Base-by-base conservation (phyloP, 352 stramenopile species). In the Globisporangium perplexum region DNA sequence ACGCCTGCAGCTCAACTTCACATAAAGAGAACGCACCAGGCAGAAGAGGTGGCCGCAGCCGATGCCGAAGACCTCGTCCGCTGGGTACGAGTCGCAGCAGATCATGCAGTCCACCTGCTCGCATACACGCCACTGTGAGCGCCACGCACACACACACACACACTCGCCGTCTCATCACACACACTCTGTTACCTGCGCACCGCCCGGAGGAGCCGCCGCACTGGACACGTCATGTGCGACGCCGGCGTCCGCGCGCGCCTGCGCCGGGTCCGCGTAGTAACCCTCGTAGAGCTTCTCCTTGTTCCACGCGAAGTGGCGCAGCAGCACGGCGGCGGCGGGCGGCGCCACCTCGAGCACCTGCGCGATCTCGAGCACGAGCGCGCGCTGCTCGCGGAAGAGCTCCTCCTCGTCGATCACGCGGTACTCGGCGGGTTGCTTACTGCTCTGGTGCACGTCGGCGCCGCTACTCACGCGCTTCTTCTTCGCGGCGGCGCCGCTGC, bases 31-130 rank as follows among this genome's bases (percentile, higher is more conserved):
- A n/a, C 55, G 80, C 61, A 83, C 84, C 50, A 95, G 65, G 66
- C 96, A 99, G 73, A 98, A 99, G 55, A 95, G 81, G 62, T 99
- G 97, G 33, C 87, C 86, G 65, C 97, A 99, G n/a, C 92, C 89
- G 84, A 99, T 97, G 42, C 77, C 76, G 50, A 98, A 95, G 23
- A 88, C 64, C 41, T 92, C 71, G 20, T 63, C 73, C 12, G 72
- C 44, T 22, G 68, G 45, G 47, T 91, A 90, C 59, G 97, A 86
- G 55, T 98, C 90, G 71, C 87, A 98, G 74, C 96, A 99, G 70
- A 99, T 99, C 39, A 90, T 73, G 69, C 83, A 94, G 43, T 88
- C 74, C 46, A 88, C 58, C 80, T 92, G 20, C n/a, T n/a, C n/a
- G n/a, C n/a, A n/a, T n/a, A n/a, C n/a, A n/a, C n/a, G n/a, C n/a